Evolutionary conservation across 768 basidiomycete genomes (phyloP), one percentile per base, ranked within the genome.

Genomic region (Antrodiella citrinella): DNA sequence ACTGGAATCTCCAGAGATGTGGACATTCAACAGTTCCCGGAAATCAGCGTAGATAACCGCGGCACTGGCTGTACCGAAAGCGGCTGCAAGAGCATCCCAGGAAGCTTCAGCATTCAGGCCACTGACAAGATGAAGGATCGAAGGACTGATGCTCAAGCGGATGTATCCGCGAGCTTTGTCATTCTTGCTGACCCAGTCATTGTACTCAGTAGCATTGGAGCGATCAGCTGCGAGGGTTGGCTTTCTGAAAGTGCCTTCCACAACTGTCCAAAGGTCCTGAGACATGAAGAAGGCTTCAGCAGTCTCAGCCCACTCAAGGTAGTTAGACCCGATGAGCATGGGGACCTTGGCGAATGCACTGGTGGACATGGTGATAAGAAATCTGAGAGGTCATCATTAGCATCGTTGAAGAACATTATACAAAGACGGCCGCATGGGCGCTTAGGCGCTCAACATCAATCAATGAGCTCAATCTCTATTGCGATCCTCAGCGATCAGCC

Each of bases 41-140:
- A 46, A 46, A 12, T 46, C 21, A 15, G 45, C 19, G 45, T 46
- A 46, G 45, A 46, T 24, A 3, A 19, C 45, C 3, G 45, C 21
- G 21, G 25, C 15, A 25, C 45, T 25, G 21, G 45, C 22, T 24
- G 22, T 46, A 19, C 45, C 45, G 3, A 23, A 46, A 13, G 19
- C 12, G 4, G 45, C 2, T 19, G 22, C 19, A n/a, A 46, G 45
- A 25, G 13, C 10, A 9, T 20, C 20, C 21, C 45, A 46, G 21
- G 25, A 18, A n/a, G 2, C 3, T 9, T 23, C 13, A 9, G 45
- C 3, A 20, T 18, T 18, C 18, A 10, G 10, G 35, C 35, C 35
- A 10, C 18, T 38, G 35, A 38, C 18, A 10, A 10, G 10, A 18
- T 18, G 10, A 10, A 18, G 10, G 18, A 38, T 38, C 10, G 10